Base-by-base conservation (phyloP, 768 basidiomycete genomes). In the Pleurotus tuber-regium region DNA sequence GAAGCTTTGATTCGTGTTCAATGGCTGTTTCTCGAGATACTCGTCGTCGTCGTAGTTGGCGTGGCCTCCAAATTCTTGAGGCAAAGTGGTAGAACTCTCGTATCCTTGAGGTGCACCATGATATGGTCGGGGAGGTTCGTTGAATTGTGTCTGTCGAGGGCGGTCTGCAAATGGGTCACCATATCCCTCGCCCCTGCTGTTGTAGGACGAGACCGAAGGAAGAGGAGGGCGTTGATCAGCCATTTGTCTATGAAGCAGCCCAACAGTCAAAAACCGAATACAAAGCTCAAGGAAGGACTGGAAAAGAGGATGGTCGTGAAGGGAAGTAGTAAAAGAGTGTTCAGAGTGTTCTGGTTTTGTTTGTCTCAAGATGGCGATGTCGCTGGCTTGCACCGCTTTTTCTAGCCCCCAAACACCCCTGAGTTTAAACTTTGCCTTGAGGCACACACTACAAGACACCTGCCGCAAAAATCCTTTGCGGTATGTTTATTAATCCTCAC, bases 131-230 rank as follows among this genome's bases (percentile, higher is more conserved):
- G 72, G 57, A 51, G 80, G 77, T 57, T 87, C 85, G 29, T 77
- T 71, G 60, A 87, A 87, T 44, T 81, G 83, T 36, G 80, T 70
- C 47, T 75, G 79, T 49, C 76, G 80, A 50, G 81, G 77, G 18
- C 81, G 75, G 70, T 91, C 88, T 43, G 82, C 74, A 64, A 91
- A 92, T 4, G 90, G 90, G 65, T 92, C 87, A 25, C 69, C 72
- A 47, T 75, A 76, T 14, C 61, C 66, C 53, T 66, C 66, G 41
- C 64, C 66, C 25, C 57, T 57, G n/a, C 57, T 55, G 19, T 49
- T 50, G 49, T 68, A 63, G 29, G 71, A 63, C 51, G 64, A 64
- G 35, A 54, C 61, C 28, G 68, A 70, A 29, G 68, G 72, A 18
- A 67, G 63, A 54, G 70, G 71, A 36, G 71, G 66, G 40, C 66